Evolutionary conservation across 2,329 filamentous ascomycete species (phyloP).

Genomic region (Botrytis hyacinthi): DNA sequence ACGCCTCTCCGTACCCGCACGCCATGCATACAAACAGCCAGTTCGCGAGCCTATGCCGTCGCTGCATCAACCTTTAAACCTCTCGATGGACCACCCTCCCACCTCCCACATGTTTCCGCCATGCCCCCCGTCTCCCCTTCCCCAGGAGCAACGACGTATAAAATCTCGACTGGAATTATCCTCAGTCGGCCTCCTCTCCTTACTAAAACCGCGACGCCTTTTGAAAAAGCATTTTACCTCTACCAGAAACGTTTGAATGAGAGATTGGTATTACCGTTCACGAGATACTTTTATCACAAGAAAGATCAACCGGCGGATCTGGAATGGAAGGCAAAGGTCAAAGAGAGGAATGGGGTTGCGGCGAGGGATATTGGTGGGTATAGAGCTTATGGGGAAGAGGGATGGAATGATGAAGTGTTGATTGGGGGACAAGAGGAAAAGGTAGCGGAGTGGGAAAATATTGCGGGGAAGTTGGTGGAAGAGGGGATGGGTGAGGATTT

Average conservation of each 20-base stretch:
- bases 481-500: slow-evolving; percentile 41
- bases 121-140: slow-evolving; percentile 30
- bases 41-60: slow-evolving; percentile 33
- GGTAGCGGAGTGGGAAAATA: slow-evolving; percentile 36
- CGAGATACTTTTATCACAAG: slow-evolving; percentile 92
- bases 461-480: slow-evolving; percentile 62
- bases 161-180: slow-evolving; percentile 66
- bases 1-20: not conserved
- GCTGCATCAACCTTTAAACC: slow-evolving; percentile 35
- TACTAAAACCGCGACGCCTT: slow-evolving; percentile 78
- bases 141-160: slow-evolving; percentile 37
- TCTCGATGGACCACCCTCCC: slow-evolving; percentile 33
- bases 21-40: slow-evolving; percentile 16
- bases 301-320: slow-evolving; percentile 77
- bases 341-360: slow-evolving; percentile 68
- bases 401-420: slow-evolving; percentile 89
- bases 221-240: slow-evolving; percentile 92
- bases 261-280: slow-evolving; percentile 82
- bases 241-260: slow-evolving; percentile 98
- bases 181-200: slow-evolving; percentile 85
- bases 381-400: slow-evolving; percentile 65
- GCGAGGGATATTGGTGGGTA: slow-evolving; percentile 85
- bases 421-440: slow-evolving; percentile 67
- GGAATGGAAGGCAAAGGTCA: slow-evolving; percentile 86
- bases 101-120: slow-evolving; percentile 40